Evolutionary conservation across 2,329 filamentous ascomycete species (phyloP), one percentile per base, ranked within the genome.

Genomic region (Alternaria sp.): DNA sequence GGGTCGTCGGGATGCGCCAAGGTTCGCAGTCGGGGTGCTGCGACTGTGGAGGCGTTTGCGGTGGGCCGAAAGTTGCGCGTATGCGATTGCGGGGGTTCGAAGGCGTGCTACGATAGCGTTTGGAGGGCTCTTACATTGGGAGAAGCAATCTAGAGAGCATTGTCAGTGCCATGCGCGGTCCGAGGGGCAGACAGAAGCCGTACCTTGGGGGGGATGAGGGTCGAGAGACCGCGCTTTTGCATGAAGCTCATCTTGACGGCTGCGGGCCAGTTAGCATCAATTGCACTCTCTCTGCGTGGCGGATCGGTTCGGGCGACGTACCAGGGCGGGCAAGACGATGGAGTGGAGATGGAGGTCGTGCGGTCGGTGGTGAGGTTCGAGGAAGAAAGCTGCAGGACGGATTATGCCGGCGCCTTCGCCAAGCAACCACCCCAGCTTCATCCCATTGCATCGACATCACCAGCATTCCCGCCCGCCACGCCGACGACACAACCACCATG

Each of bases 121-220:
- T 57, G 45, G 60, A 57, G 50, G 64, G 65, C 28, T 87, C 90
- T 83, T 91, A 96, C 92, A 86, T 88, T 91, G 70, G 92, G 92
- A 80, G 92, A 94, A 76, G 92, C 91, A 81, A 96, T 88, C 91
- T 94, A 70, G 73, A 73, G 57, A 65, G 54, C 49, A 43, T 57
- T 66, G 73, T 86, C 79, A 86, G 84, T 64, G 64, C 55, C 36
- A 50, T 58, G 55, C 57, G 52, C 51, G 21, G 54, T 46, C 54
- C 49, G 59, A 63, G 64, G 57, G 63, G 56, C 46, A 61, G 45
- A 15, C 57, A 44, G 49, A 61, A 55, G 66, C 75, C 86, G 75
- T 86, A 97, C 95, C 93, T 99, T 99, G 80, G 96, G 96, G 77
- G 96, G 96, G 79, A 99, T 97, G 84, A 99, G 91, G 87, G 96